Evolutionary conservation across 768 basidiomycete genomes (phyloP).

Genomic region (Tricholoma saponaceum): DNA sequence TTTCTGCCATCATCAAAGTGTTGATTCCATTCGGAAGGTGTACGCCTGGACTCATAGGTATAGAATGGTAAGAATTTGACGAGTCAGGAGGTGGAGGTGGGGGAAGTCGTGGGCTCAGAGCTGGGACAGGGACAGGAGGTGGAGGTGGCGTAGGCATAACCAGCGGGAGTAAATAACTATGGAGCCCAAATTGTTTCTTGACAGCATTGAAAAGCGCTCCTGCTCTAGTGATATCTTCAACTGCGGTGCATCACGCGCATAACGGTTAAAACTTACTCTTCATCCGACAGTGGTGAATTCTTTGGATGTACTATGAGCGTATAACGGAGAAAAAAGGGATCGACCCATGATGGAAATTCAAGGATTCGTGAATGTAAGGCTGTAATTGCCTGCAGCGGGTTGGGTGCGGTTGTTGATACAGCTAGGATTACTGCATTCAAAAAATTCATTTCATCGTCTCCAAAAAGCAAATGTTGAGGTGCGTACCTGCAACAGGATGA

Average conservation of each 20-base stretch:
- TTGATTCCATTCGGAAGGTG: conserved; percentile 23
- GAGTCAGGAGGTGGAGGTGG: conserved; percentile 38
- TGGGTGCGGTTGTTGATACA: conserved; percentile 77
- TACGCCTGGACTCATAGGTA: conserved; percentile 14
- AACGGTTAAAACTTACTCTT: conserved; percentile 57
- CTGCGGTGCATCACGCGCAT: not conserved
- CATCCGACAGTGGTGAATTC: conserved; percentile 64
- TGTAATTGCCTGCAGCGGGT: conserved; percentile 77
- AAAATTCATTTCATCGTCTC: conserved; percentile 10
- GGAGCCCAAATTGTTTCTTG: conserved; percentile 82
- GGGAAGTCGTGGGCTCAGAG: conserved; percentile 64
- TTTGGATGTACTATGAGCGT: conserved; percentile 75
- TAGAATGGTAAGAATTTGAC: conserved; percentile 13
- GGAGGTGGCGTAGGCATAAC: conserved; percentile 60
- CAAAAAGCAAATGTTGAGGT: conserved; percentile 5
- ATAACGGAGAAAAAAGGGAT: conserved; percentile 64
- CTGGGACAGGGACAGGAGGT: conserved; percentile 62
- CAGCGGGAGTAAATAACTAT: conserved; percentile 68
- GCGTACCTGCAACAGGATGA: conserved; percentile 77
- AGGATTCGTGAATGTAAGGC: conserved; percentile 62
- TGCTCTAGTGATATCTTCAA: conserved; percentile 42
- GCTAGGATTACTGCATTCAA: conserved; percentile 63
- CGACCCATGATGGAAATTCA: conserved; percentile 81
- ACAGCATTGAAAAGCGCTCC: conserved; percentile 79
- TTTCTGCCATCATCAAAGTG: conserved; percentile 55